phyloP scores from a whole-genome alignment of 352 stramenopile genomes.

The Albugo laibachii region DNA sequence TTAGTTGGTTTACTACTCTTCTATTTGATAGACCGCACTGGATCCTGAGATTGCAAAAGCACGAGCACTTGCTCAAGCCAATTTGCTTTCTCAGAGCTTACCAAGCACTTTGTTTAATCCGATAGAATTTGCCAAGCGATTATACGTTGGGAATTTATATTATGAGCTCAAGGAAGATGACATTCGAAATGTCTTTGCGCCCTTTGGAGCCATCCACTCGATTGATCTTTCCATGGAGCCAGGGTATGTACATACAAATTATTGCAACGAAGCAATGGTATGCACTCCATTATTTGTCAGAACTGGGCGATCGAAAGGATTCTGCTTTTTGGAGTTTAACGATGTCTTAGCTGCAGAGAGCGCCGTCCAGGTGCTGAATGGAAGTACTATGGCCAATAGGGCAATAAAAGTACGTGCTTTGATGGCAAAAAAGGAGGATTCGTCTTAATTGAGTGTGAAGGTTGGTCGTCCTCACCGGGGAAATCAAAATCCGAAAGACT shows the following conservation, averaged over 20 bases:
- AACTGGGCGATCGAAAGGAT: slow-evolving; percentile 44
- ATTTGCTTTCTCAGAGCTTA: slow-evolving; percentile 37
- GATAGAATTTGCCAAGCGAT: slow-evolving; percentile 35
- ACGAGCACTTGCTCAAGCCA: slow-evolving; percentile 40
- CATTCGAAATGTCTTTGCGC: slow-evolving; percentile 36
- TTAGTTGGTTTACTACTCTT: slow-evolving; percentile 3
- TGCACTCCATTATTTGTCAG: too few relatives aligned
- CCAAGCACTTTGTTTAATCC: slow-evolving; percentile 22
- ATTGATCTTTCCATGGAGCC: slow-evolving; percentile 63
- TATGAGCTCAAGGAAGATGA: slow-evolving; percentile 71
- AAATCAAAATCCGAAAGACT: slow-evolving; percentile 37
- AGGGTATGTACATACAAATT: slow-evolving; percentile 13
- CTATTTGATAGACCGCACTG: slow-evolving; percentile 10
- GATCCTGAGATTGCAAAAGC: slow-evolving; percentile 38
- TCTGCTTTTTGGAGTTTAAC: slow-evolving; percentile 69
- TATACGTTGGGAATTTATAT: slow-evolving; percentile 69
- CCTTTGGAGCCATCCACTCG: slow-evolving; percentile 44
- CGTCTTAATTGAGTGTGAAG: slow-evolving; percentile 7
- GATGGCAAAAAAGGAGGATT: background rate
- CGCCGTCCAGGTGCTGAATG: slow-evolving; percentile 59
- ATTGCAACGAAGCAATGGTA: too few relatives aligned
- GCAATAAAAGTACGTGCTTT: slow-evolving; percentile 21
- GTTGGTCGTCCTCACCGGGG: slow-evolving; percentile 56
- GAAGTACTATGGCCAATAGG: slow-evolving; percentile 31
- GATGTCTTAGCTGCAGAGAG: slow-evolving; percentile 61